phyloP scores from a whole-genome alignment of 768 basidiomycete species.

The Amyloporia xantha region DNA sequence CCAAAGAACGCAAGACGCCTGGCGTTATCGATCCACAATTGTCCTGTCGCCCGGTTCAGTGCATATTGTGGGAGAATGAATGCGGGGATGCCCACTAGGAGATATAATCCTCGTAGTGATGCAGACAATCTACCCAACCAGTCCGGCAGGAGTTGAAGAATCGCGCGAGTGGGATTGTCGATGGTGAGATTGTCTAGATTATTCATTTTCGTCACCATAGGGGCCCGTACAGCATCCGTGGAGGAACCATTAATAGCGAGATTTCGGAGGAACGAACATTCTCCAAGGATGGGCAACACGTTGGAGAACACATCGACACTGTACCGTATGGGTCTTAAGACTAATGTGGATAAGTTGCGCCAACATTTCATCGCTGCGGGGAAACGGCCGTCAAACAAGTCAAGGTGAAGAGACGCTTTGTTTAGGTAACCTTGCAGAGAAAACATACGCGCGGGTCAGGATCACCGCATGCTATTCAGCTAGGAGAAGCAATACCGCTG shows the following conservation, averaged over 20 bases:
- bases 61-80: too few species aligned
- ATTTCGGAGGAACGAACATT: conserved; percentile 5
- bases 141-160: conserved; percentile 20
- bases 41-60: conserved; percentile 33
- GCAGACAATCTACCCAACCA: conserved; percentile 35
- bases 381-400: conserved; percentile 11
- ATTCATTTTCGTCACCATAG: conserved; percentile 9
- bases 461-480: conserved; percentile 8
- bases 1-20: conserved; percentile 42
- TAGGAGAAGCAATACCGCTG: conserved; percentile 2
- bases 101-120: conserved; percentile 32
- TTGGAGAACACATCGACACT: conserved; percentile 10
- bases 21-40: conserved; percentile 63
- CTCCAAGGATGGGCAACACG: conserved; percentile 7
- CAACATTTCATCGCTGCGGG: conserved; percentile 14
- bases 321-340: conserved; percentile 8
- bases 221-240: conserved; percentile 8
- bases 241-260: conserved; percentile 14
- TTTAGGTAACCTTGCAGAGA: conserved; percentile 12
- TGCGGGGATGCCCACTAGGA: conserved; percentile 30
- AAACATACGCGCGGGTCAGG: too few species aligned
- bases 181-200: conserved; percentile 16
- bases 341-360: conserved; percentile 13
- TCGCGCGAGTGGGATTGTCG: conserved; percentile 14
- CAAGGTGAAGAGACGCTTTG: conserved; percentile 7